These are phyloP conservation scores for Entelexis sorbosivorans DNA, from an alignment of 1,139 yeast genomes.

Conservation along the genomic window DNA sequence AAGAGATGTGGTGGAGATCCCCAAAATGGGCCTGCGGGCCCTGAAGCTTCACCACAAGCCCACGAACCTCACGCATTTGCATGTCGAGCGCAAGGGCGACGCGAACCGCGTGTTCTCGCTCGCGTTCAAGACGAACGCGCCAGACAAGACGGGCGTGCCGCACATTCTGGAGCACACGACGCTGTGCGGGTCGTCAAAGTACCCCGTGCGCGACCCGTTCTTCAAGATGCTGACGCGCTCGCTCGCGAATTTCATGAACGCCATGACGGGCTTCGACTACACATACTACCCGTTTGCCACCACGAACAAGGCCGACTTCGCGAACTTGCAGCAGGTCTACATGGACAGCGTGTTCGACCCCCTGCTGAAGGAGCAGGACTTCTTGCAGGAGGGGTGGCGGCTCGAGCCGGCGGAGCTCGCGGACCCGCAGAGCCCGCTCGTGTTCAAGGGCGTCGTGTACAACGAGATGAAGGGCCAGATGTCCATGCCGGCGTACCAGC, in stretches of 20 bases:
- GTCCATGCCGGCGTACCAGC: slow-evolving; percentile 76
- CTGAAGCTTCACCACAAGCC: slow-evolving; percentile 53
- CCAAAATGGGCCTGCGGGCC: slow-evolving; percentile 74
- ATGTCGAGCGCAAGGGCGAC: slow-evolving; percentile 58
- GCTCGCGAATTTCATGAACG: slow-evolving; percentile 91
- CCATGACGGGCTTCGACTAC: slow-evolving; percentile 96
- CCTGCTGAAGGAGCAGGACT: slow-evolving; percentile 63
- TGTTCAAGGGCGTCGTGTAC: slow-evolving; percentile 88
- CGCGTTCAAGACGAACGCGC: slow-evolving; percentile 89
- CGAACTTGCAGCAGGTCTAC: slow-evolving; percentile 77
- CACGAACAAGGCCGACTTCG: slow-evolving; percentile 70
- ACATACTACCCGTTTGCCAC: slow-evolving; percentile 96
- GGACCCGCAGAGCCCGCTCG: slow-evolving; percentile 30
- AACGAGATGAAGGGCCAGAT: slow-evolving; percentile 98
- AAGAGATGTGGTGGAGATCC: slow-evolving; percentile 53
- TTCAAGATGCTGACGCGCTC: slow-evolving; percentile 90
- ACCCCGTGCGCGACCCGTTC: slow-evolving; percentile 93
- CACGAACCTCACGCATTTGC: slow-evolving; percentile 75
- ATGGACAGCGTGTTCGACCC: slow-evolving; percentile 83
- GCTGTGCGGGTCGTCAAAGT: slow-evolving; percentile 79
- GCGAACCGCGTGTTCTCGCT: slow-evolving; percentile 78
- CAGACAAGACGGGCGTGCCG: slow-evolving; percentile 87
- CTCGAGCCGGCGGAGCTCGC: slow-evolving; percentile 56
- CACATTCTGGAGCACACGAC: slow-evolving; percentile 94
- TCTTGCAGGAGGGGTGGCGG: slow-evolving; percentile 97